Conservation (phyloP, 495 filamentous ascomycete species). For the Barbatosphaeria neglecta region DNA sequence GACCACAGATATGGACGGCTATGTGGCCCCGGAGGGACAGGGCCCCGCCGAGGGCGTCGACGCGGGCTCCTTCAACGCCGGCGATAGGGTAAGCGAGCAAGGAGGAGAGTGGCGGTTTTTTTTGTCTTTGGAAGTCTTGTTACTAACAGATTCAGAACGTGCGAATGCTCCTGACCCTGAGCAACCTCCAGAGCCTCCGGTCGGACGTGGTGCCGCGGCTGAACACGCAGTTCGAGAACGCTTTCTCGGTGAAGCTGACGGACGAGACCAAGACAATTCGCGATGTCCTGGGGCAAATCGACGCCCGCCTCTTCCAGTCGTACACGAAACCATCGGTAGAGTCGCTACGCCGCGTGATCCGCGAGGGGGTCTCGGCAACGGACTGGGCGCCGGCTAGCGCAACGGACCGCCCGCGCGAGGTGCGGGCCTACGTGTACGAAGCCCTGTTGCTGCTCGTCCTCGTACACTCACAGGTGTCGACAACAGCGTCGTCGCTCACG, state of each 20-base stretch:
- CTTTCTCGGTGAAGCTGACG: slow-evolving; percentile 81
- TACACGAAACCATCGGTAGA: slow-evolving; percentile 69
- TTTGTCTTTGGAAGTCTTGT: too few species aligned
- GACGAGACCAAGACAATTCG: slow-evolving; percentile 84
- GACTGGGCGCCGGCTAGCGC: slow-evolving; percentile 53
- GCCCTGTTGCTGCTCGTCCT: slow-evolving; percentile 71
- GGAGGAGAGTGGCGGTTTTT: too few species aligned
- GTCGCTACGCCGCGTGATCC: slow-evolving; percentile 50
- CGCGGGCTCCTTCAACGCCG: slow-evolving; percentile 51
- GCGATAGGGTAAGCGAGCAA: slow-evolving; percentile 50
- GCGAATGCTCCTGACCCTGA: slow-evolving; percentile 83
- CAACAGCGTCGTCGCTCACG: slow-evolving; percentile 61
- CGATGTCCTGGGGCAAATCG: slow-evolving; percentile 81
- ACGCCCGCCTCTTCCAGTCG: slow-evolving; percentile 76
- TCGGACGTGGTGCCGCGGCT: slow-evolving; percentile 69
- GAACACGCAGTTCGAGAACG: slow-evolving; percentile 74
- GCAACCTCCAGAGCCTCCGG: slow-evolving; percentile 72
- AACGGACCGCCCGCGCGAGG: slow-evolving; percentile 53
- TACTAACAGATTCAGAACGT: slow-evolving; percentile 51
- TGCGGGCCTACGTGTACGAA: slow-evolving; percentile 79
- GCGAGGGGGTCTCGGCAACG: slow-evolving; percentile 54
- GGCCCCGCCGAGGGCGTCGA: slow-evolving; percentile 17
- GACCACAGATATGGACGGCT: slow-evolving; percentile 37
- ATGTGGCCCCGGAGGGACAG: slow-evolving; percentile 13
- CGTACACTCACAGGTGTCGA: slow-evolving; percentile 83